Base-by-base conservation (phyloP, 2,329 filamentous ascomycete genomes). In the Claviceps digitariae region DNA sequence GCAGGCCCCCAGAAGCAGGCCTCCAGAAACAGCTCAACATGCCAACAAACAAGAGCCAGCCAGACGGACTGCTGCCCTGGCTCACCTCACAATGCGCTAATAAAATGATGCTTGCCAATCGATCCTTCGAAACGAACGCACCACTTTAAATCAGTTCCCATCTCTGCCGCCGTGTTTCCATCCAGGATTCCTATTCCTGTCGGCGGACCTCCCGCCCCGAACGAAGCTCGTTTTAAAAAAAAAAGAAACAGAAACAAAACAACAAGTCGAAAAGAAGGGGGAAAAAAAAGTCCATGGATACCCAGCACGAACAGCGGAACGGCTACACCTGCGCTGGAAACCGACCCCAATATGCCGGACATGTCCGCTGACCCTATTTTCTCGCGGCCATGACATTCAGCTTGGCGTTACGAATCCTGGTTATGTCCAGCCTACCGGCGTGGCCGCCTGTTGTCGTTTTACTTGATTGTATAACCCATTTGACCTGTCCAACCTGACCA, bases 301-400 rank as follows among this genome's bases (percentile, higher is more conserved):
- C 31, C 34, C 43, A 17, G 10, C 12, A 17, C 41, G 38, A 17
- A 15, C 38, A 38, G 36, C 17, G 43, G 9, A 34, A 9, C 31
- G 9, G 38, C 45, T 21, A 25, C 21, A 46, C 29, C 20, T n/a
- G 36, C 15, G 48, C 36, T 4, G 4, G 34, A 50, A 50, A 41
- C 27, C 23, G 34, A 47, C 51, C 15, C 45, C 45, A 45, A 20
- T 25, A 27, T 25, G 41, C 50, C 53, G 50, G 53, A 55, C 45
- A 29, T 55, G 48, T 44, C 53, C 53, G 50, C 25, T 41, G 41
- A 41, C 31, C 50, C 52, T 44, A 41, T 27, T 44, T 7, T 50
- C 41, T 36, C 29, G 53, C 40, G 50, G 23, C 50, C 40, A 44
- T 31, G 20, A 23, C 15, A 38, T 54, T 51, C 43, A 54, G 48